These are phyloP conservation scores for Ceratobasidium sp. DNA, from an alignment of 1,284 basidiomycete species.

Conservation along the genomic window DNA sequence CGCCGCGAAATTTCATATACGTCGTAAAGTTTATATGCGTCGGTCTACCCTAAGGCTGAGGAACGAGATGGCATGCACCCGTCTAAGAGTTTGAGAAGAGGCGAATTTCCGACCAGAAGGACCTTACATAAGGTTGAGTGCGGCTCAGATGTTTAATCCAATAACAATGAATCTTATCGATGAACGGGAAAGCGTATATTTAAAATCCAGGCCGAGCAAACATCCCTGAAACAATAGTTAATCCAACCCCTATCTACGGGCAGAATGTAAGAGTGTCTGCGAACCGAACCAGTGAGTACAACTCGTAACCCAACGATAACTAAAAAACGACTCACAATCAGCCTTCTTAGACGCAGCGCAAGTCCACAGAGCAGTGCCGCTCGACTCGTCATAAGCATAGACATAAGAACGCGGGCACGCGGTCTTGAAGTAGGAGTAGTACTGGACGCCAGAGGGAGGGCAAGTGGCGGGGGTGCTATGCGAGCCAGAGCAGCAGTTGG, in stretches of 20 bases:
- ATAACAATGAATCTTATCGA: too few species aligned
- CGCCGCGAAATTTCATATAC: too few species aligned
- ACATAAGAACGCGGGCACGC: constrained; percentile 48
- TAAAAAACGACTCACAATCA: constrained; percentile 38
- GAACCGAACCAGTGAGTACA: constrained; percentile 46
- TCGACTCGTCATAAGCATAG: constrained; percentile 55
- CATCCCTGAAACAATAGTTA: too few species aligned
- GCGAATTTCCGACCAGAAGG: too few species aligned
- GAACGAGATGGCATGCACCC: too few species aligned
- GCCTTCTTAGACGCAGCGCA: constrained; percentile 40
- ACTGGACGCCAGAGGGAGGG: constrained; percentile 45
- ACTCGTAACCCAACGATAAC: neutral
- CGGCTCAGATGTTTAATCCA: too few species aligned
- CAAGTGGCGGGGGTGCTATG: constrained; percentile 51
- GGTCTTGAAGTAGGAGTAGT: constrained; percentile 61
- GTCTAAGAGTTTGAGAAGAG: too few species aligned
- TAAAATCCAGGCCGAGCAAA: too few species aligned
- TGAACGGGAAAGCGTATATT: too few species aligned
- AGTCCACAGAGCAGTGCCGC: constrained; percentile 49
- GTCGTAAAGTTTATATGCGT: too few species aligned
- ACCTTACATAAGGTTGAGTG: too few species aligned
- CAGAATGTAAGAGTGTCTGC: constrained; percentile 55
- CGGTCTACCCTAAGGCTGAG: too few species aligned
- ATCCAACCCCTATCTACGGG: constrained; percentile 42
- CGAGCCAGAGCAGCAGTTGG: constrained; percentile 53